Evolutionary conservation across 2,329 filamentous ascomycete species (phyloP), one percentile per base, ranked within the genome.

Genomic region (Xylariaceae sp.): DNA sequence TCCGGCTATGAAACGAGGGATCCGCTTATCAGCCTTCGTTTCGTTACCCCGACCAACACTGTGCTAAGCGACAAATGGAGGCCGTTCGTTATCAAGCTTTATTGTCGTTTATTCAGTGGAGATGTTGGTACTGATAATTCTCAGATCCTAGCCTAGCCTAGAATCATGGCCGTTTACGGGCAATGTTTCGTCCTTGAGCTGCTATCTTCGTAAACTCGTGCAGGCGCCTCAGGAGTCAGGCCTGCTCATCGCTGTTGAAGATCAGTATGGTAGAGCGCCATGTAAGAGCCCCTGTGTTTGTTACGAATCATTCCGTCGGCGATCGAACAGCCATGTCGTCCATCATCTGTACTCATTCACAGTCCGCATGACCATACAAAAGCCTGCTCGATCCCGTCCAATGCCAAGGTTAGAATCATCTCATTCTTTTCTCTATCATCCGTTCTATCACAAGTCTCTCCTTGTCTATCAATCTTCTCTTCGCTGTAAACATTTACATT

Each of bases 401-500:
- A 24, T 47, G 44, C 20, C 46, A 39, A 52, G 46, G 16, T 26
- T 39, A 6, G n/a, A 41, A 51, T 37, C 52, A 49, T 50, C 57
- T 50, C 54, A 54, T 49, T 52, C 46, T 56, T 50, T 53, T 57
- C 40, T 57, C 56, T 55, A 53, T 64, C 59, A 67, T 66, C 62
- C 58, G 64, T 58, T 62, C 53, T 43, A 60, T 52, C 57, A 50
- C 44, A 41, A 60, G 36, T 52, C 54, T 53, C 58, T 60, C 55
- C 33, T 39, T 48, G 57, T 64, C 61, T 50, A 61, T 59, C 58
- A 61, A 26, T 59, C 61, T 67, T 62, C 53, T 55, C 48, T 66
- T 62, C 62, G 36, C 23, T 59, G 52, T 67, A 66, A 55, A 63
- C 64, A 57, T 68, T 66, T 59, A 62, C 58, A 68, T 65, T 71